These are phyloP conservation scores for Globisporangium alternatum DNA, from an alignment of 352 stramenopile genomes.

Conservation along the genomic window DNA sequence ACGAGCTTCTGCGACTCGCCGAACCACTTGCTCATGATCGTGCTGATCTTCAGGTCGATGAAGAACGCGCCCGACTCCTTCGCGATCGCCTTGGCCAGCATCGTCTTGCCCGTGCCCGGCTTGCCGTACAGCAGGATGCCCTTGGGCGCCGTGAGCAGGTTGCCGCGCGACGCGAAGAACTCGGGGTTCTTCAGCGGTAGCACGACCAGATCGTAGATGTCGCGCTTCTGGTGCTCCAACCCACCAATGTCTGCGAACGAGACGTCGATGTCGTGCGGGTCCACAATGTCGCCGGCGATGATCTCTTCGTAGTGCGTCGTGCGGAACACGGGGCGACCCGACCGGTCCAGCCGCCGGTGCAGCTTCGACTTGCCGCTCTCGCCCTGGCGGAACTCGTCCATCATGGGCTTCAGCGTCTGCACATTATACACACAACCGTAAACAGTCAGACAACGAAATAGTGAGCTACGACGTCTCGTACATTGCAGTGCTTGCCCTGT, in stretches of 20 bases:
- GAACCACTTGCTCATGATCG: conserved; percentile 91
- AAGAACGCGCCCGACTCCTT: conserved; percentile 91
- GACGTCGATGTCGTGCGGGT: conserved; percentile 90
- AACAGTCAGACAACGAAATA: neutral
- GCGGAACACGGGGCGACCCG: conserved; percentile 61
- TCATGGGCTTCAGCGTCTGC: conserved; percentile 76
- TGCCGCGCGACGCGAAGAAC: conserved; percentile 88
- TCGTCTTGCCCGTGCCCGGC: conserved; percentile 89
- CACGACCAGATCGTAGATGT: conserved; percentile 96
- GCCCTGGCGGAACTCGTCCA: conserved; percentile 74
- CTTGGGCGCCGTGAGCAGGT: conserved; percentile 86
- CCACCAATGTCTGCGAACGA: conserved; percentile 96
- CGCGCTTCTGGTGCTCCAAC: conserved; percentile 94
- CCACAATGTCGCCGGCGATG: conserved; percentile 93
- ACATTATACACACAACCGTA: neutral
- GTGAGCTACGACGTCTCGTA: neutral
- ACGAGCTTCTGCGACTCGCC: conserved; percentile 93
- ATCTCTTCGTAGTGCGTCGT: conserved; percentile 89
- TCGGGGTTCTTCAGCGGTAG: conserved; percentile 90
- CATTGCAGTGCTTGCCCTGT: neutral
- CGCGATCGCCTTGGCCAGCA: conserved; percentile 94
- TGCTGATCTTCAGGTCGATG: conserved; percentile 89
- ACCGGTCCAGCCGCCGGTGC: conserved; percentile 63
- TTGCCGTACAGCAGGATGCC: conserved; percentile 83
- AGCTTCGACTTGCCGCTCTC: conserved; percentile 67